Evolutionary conservation across 2,329 filamentous ascomycete genomes (phyloP).

Genomic region (Cyclaneusma minus): DNA sequence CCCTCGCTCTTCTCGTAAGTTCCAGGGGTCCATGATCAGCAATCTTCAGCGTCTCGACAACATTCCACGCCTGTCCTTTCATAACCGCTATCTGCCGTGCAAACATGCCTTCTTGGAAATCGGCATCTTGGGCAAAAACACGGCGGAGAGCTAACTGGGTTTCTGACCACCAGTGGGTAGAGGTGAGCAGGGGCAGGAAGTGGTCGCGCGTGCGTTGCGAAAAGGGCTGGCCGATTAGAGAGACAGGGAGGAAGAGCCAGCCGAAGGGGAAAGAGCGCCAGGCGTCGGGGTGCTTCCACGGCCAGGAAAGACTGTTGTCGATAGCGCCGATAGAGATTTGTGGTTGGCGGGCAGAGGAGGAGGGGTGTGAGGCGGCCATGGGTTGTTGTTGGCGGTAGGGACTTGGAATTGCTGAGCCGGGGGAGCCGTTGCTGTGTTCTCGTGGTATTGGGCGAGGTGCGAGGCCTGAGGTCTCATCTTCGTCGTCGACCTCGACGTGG

Average conservation of each 20-base stretch:
- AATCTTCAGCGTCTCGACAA: constrained; percentile 91
- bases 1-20: constrained; percentile 74
- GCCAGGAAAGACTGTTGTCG: constrained; percentile 96
- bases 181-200: constrained; percentile 90
- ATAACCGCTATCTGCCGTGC: constrained; percentile 96
- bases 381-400: constrained; percentile 68
- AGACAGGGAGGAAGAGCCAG: constrained; percentile 94
- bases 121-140: constrained; percentile 81
- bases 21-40: constrained; percentile 86
- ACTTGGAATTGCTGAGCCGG: constrained; percentile 26
- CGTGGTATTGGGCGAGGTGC: constrained; percentile 31
- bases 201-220: constrained; percentile 87
- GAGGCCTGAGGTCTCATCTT: constrained; percentile 28
- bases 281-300: constrained; percentile 96
- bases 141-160: constrained; percentile 75
- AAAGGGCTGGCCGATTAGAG: constrained; percentile 89
- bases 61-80: constrained; percentile 99
- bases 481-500: constrained; percentile 28
- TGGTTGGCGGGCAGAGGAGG: constrained; percentile 19
- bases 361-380: constrained; percentile 58
- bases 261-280: constrained; percentile 86
- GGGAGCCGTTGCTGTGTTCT: constrained; percentile 17
- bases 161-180: constrained; percentile 91
- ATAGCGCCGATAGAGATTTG: constrained; percentile 75
- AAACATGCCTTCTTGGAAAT: constrained; percentile 99